Evolutionary conservation across 345 rosid genomes (phyloP), one percentile per base, ranked within the genome.

Genomic region (Lumnitzera littorea): DNA sequence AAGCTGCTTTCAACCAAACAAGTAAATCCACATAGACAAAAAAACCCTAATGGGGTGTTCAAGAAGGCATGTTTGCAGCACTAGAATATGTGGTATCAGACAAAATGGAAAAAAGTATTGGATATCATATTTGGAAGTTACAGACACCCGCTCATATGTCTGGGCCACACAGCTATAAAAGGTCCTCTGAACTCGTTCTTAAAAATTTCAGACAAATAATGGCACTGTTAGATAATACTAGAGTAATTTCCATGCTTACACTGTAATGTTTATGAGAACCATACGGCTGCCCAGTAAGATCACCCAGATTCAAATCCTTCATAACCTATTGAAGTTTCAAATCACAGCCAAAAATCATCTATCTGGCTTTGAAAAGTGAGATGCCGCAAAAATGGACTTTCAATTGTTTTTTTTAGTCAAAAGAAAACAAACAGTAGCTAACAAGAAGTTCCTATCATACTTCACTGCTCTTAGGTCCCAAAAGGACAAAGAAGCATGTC

Each of bases 191-290:
- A 6, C 43, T 5, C 11, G 10, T 36, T 36, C 9, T 36, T 9
- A 36, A 36, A 36, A 36, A 4, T 25, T 25, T 29, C 14, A 3
- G 16, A 15, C 9, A 29, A 41, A 0, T 13, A 15, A 13, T 55
- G 14, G 46, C n/a, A 46, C 13, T 23, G 12, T 52, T 6, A 15
- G 24, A n/a, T 10, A 16, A 29, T 29, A 23, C 12, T 55, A 54
- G 15, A 47, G 13, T 20, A 56, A 15, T 48, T 13, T 25, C 17
- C 2, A 50, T 53, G 60, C 95, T 88, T 83, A 88, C 96, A 66
- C 70, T 83, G 64, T 84, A 91, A 76, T 91, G 98, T 10, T 67
- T 77, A 77, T 86, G 92, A 50, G 73, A 74, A 53, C 95, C 98
- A 66, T 84, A 86, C 56, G 88, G 83, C 64, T 83, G 84, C 65